These are phyloP conservation scores for Ustanciosporium gigantosporum DNA, from an alignment of 1,284 basidiomycete genomes.

Conservation along the genomic window DNA sequence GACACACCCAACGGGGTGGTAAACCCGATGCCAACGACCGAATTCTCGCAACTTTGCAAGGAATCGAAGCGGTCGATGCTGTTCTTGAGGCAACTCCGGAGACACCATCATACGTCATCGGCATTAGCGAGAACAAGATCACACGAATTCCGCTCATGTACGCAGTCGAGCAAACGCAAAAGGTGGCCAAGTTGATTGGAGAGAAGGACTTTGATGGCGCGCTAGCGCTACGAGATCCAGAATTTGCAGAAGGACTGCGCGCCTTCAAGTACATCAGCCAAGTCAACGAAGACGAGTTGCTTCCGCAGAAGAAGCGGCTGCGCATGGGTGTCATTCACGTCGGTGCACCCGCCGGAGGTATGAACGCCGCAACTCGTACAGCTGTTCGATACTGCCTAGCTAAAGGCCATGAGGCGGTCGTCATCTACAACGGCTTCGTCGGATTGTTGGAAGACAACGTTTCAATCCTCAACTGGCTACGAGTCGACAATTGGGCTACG, in stretches of 20 bases:
- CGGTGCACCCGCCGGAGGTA: constrained; percentile 95
- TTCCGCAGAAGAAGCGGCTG: constrained; percentile 68
- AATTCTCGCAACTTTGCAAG: constrained; percentile 90
- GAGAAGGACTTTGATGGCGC: constrained; percentile 84
- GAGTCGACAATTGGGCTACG: constrained; percentile 93
- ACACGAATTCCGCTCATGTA: constrained; percentile 86
- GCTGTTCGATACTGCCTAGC: constrained; percentile 90
- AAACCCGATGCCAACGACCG: constrained; percentile 89
- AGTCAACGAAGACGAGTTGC: constrained; percentile 66
- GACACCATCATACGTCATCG: constrained; percentile 96
- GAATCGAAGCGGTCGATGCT: constrained; percentile 87
- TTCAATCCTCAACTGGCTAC: constrained; percentile 87
- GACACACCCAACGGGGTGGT: constrained; percentile 95
- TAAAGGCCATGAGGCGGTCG: constrained; percentile 87
- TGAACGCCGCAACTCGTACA: constrained; percentile 95
- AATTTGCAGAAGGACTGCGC: constrained; percentile 83
- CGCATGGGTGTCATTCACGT: constrained; percentile 90
- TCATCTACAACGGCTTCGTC: constrained; percentile 91
- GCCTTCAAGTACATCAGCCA: constrained; percentile 69
- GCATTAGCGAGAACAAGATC: constrained; percentile 92
- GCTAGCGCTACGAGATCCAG: constrained; percentile 84
- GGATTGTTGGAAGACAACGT: constrained; percentile 89
- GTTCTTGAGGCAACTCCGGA: constrained; percentile 85
- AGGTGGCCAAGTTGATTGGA: constrained; percentile 80
- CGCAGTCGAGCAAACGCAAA: constrained; percentile 83